Base-by-base conservation (phyloP, 202 grass and related monocot species). In the Dendrocalamus latiflorus region DNA sequence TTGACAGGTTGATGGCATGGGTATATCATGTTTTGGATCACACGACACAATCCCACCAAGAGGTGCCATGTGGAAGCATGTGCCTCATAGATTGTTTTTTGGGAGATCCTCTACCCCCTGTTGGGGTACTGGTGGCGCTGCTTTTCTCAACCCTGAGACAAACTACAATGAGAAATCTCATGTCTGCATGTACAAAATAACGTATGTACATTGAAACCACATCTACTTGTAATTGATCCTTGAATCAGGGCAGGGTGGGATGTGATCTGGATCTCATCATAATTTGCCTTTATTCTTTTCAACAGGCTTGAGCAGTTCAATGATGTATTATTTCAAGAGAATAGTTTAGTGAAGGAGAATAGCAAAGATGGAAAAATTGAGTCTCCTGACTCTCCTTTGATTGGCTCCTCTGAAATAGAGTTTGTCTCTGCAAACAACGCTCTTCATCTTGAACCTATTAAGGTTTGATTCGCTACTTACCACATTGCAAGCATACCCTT, bases 301-400 rank as follows among this genome's bases (percentile, higher is more conserved):
- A 77, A 86, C 81, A 98, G 92, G 80, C 89, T 98, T 44, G 95
- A 98, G 85, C 95, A 95, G 62, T 95, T 98, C 76, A 98, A 95
- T 85, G 95, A 93, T 81, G 61, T 98, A 45, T 90, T 98, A 74
- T 88, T 91, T 81, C 92, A 98, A 95, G 92, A 95, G 74, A 98
- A 98, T 49, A 13, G 63, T 81, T 77, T 91, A 84, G 81, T 88
- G 17, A 43, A 91, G 66, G 86, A 89, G 82, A 42, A 80, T 37
- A 78, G 20, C 8, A 14, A 30, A 72, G 59, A 58, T 20, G 61
- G 79, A 82, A 75, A 84, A 37, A 7, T 81, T 24, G 56, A 76
- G 50, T 88, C 81, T 84, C 91, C 95, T n/a, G 75, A 68, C 30
- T 91, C 83, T 74, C 85, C 95, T 88, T 70, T 95, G 58, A 76